These are phyloP conservation scores for Heritiera fomes DNA, from an alignment of 345 rosid species.

Conservation along the genomic window DNA sequence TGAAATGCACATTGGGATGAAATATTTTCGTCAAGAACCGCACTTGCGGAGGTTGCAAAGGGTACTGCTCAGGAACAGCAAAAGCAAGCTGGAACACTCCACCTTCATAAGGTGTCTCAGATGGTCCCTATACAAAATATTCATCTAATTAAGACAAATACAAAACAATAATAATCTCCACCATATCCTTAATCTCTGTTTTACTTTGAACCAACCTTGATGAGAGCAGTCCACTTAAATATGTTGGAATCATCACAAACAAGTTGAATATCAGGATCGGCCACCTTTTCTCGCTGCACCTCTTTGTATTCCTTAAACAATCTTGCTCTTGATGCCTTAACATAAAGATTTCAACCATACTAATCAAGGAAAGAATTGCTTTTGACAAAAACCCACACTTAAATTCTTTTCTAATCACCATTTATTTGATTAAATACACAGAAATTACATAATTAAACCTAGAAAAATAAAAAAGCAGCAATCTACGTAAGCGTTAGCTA, in stretches of 20 bases:
- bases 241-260: constrained; percentile 95
- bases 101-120: constrained; percentile 97
- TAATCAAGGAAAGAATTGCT: background rate
- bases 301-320: constrained; percentile 96
- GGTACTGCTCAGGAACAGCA: constrained; percentile 95
- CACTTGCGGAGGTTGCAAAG: constrained; percentile 98
- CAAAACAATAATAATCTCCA: background rate
- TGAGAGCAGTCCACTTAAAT: constrained; percentile 97
- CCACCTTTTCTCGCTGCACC: constrained; percentile 88
- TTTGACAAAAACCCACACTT: background rate
- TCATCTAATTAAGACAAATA: constrained; percentile 13
- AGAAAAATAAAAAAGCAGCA: background rate
- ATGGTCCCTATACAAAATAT: constrained; percentile 63
- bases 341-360: background rate
- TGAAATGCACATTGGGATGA: constrained; percentile 98
- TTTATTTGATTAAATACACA: background rate
- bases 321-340: constrained; percentile 92
- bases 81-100: constrained; percentile 98
- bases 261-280: constrained; percentile 92
- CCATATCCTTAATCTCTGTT: background rate
- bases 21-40: constrained; percentile 95
- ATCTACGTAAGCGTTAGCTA: background rate
- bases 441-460: background rate
- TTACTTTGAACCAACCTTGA: constrained; percentile 56
- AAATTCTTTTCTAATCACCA: background rate